phyloP scores from a whole-genome alignment of 257 asterid genomes.

The Nicotiana noctiflora region DNA sequence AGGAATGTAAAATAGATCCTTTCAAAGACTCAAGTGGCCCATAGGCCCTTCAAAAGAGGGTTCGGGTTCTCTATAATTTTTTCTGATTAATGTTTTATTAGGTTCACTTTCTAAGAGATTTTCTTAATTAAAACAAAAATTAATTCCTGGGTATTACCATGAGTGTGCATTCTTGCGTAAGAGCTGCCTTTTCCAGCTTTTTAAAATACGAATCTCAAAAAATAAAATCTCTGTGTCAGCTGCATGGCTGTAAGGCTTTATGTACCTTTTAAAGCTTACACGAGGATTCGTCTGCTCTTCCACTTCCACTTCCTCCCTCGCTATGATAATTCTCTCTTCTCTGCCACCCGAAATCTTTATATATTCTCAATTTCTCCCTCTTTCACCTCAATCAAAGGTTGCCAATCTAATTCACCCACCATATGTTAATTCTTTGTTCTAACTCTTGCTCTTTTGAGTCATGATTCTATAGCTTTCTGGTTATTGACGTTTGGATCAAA shows the following conservation, averaged over 20 bases:
- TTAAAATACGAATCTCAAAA: slow-evolving; percentile 3
- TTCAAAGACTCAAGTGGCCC: background rate
- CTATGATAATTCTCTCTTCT: slow-evolving; percentile 32
- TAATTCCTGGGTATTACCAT: background rate
- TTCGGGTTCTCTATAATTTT: background rate
- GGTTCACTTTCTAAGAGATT: too few relatives aligned
- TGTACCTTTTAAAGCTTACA: slow-evolving; percentile 35
- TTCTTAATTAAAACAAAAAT: background rate
- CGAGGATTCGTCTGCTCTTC: slow-evolving; percentile 43
- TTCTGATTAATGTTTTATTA: too few relatives aligned
- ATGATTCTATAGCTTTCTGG: background rate
- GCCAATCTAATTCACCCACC: background rate
- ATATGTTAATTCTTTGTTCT: slow-evolving; percentile 6
- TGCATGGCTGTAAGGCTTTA: slow-evolving; percentile 25
- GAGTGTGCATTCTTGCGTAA: background rate
- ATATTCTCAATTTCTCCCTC: slow-evolving; percentile 2
- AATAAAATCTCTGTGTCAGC: slow-evolving; percentile 1
- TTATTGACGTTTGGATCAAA: slow-evolving; percentile 20
- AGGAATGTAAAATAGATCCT: background rate
- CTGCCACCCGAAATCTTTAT: slow-evolving; percentile 42
- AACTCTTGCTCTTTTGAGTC: slow-evolving; percentile 1
- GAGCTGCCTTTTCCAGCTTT: background rate
- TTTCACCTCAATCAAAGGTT: slow-evolving; percentile 4
- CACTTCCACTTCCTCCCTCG: slow-evolving; percentile 22
- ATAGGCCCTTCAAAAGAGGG: background rate